Conservation (phyloP, 2,329 filamentous ascomycete genomes). For the Plectosphaerella plurivora region DNA sequence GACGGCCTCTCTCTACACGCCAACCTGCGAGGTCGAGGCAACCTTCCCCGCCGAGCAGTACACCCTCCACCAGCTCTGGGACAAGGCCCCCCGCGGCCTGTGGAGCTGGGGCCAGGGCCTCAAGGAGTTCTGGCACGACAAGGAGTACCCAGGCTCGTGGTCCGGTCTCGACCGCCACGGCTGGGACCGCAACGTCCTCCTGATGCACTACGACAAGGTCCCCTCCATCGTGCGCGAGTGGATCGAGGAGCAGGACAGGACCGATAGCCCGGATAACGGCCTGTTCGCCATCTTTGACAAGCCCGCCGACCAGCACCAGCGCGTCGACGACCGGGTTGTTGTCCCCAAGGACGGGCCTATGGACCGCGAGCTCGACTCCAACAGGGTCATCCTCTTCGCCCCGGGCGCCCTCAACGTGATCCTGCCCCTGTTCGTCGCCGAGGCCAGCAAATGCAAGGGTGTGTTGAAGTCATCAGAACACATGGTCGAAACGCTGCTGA, state of each 20-base stretch:
- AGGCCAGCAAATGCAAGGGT: constrained; percentile 30
- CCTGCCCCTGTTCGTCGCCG: constrained; percentile 35
- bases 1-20: constrained; percentile 20
- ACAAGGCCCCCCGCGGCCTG: constrained; percentile 31
- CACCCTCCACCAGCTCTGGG: constrained; percentile 37
- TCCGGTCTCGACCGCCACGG: constrained; percentile 47
- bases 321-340: constrained; percentile 30
- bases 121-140: constrained; percentile 31
- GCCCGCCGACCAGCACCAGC: constrained; percentile 29
- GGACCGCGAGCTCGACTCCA: constrained; percentile 16
- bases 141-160: constrained; percentile 48
- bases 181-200: constrained; percentile 39
- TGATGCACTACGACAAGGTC: constrained; percentile 40
- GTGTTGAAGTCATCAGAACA: constrained; percentile 4
- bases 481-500: background rate
- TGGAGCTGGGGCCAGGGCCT: constrained; percentile 33
- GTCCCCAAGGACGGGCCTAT: constrained; percentile 16
- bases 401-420: constrained; percentile 37
- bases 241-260: constrained; percentile 39
- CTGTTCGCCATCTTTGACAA: constrained; percentile 37
- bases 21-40: constrained; percentile 26
- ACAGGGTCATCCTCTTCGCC: constrained; percentile 34
- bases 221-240: constrained; percentile 40
- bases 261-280: constrained; percentile 25
- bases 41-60: constrained; percentile 35